phyloP scores from a whole-genome alignment of 345 rosid species.

The Salix koriyanagi region DNA sequence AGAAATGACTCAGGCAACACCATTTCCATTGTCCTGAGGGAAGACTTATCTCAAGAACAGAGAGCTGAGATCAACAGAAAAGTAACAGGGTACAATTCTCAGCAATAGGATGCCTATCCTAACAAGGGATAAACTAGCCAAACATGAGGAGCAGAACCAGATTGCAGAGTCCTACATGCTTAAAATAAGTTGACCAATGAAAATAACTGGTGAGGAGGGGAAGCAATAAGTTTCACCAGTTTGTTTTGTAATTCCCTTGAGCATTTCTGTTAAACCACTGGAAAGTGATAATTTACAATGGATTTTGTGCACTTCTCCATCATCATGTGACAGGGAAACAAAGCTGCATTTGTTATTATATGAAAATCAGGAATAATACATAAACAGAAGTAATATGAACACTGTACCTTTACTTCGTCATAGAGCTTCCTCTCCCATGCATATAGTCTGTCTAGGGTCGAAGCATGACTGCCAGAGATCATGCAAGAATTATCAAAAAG shows the following conservation, averaged over 20 bases:
- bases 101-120: not conserved
- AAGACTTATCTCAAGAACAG: too few relatives aligned
- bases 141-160: not conserved
- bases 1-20: not conserved
- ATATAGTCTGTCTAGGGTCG: constrained; percentile 82
- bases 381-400: not conserved
- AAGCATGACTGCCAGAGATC: constrained; percentile 94
- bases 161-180: too few relatives aligned
- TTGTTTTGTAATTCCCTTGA: too few relatives aligned
- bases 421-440: constrained; percentile 99
- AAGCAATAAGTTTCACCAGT: too few relatives aligned
- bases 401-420: constrained; percentile 86
- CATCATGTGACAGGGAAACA: not conserved
- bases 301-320: not conserved
- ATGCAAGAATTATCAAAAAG: constrained; percentile 66
- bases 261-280: not conserved
- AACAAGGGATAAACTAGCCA: not conserved
- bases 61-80: not conserved
- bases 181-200: too few relatives aligned
- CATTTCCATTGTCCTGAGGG: too few relatives aligned
- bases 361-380: not conserved
- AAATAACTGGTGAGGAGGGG: too few relatives aligned
- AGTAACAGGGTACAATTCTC: not conserved
- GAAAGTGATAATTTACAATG: not conserved
- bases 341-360: not conserved